Evolutionary conservation across 306 rosid species (phyloP).

Genomic region (Sechiopsis laciniata): DNA sequence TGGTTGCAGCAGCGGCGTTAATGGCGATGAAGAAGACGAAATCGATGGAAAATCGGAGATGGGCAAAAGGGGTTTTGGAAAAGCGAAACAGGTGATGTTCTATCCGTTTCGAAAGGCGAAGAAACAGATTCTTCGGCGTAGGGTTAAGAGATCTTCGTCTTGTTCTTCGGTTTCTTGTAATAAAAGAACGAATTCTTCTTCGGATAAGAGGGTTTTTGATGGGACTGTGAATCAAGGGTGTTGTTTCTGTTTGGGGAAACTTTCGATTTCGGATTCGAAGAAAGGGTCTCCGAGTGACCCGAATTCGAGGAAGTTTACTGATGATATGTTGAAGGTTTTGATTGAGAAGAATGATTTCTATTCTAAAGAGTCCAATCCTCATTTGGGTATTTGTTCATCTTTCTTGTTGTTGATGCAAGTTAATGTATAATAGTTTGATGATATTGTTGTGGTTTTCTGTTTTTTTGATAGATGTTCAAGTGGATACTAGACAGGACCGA

Average conservation of each 20-base stretch:
- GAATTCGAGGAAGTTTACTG: constrained; percentile 46
- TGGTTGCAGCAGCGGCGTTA: constrained; percentile 17
- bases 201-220: constrained; percentile 36
- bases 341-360: constrained; percentile 64
- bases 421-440: not conserved
- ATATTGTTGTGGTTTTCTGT: not conserved
- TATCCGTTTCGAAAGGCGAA: constrained; percentile 40
- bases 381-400: constrained; percentile 29
- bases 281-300: constrained; percentile 50
- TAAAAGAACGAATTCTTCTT: constrained; percentile 6
- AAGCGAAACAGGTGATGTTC: constrained; percentile 36
- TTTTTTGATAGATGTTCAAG: not conserved
- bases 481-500: not conserved
- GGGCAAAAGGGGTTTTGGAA: constrained; percentile 26
- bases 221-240: constrained; percentile 33
- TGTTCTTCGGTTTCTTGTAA: too few species aligned
- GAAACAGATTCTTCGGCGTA: constrained; percentile 29
- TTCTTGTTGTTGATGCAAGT: not conserved
- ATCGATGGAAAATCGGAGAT: constrained; percentile 30
- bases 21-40: too few species aligned
- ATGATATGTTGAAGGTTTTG: constrained; percentile 45
- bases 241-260: constrained; percentile 47
- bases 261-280: constrained; percentile 39
- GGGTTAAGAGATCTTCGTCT: constrained; percentile 27
- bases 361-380: constrained; percentile 68